A percentile compares a stretch with the other conserved stretches of the same genome.
phyloP scores from a whole-genome alignment of 116 monocot genomes.

The Phalaenopsis hybrid region DNA sequence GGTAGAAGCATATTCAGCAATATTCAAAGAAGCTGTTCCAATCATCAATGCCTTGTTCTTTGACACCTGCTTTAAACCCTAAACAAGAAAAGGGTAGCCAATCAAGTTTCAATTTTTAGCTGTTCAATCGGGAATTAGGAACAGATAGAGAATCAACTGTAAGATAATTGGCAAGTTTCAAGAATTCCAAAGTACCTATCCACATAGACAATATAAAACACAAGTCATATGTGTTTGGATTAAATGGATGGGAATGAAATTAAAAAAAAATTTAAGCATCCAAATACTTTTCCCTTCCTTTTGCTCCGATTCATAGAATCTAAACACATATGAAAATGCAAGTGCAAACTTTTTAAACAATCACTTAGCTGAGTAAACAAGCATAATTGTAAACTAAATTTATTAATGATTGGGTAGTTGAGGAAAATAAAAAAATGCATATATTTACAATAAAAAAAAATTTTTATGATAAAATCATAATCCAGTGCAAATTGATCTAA shows the following conservation, averaged over 20 bases:
- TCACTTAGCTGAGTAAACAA: background rate
- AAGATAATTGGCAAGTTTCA: background rate
- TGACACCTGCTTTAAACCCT: conserved; percentile 31
- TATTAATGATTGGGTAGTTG: background rate
- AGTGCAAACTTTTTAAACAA: background rate
- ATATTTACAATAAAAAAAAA: background rate
- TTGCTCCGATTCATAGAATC: background rate
- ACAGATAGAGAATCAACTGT: background rate
- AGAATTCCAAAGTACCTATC: background rate
- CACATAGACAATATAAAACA: background rate
- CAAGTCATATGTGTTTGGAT: background rate
- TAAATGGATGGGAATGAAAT: background rate
- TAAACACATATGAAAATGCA: too few relatives aligned
- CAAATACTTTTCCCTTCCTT: background rate
- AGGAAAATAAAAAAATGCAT: background rate
- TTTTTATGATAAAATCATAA: background rate
- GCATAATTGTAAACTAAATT: background rate
- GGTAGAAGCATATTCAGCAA: conserved; percentile 56
- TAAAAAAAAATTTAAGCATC: background rate
- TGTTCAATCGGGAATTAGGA: background rate
- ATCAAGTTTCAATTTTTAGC: background rate
- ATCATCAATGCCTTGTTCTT: conserved; percentile 59
- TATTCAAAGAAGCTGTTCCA: conserved; percentile 65
- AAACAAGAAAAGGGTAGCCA: background rate
- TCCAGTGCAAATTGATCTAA: background rate